These are phyloP conservation scores for Forsythia viridissima DNA, from an alignment of 257 asterid genomes.

Conservation along the genomic window DNA sequence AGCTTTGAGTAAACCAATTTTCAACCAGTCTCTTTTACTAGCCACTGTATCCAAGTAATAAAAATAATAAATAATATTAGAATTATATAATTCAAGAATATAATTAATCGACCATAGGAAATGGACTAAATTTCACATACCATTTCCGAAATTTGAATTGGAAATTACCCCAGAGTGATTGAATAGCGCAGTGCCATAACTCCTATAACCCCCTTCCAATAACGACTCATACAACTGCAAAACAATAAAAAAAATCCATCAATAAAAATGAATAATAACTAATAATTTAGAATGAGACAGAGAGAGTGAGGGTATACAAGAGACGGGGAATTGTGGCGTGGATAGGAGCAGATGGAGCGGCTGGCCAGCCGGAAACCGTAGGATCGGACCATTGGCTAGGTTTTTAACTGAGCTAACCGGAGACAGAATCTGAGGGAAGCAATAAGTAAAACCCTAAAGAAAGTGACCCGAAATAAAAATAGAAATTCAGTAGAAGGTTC, in stretches of 20 bases:
- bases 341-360: constrained; percentile 35
- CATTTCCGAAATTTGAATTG: constrained; percentile 39
- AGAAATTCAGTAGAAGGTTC: not conserved
- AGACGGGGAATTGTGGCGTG: constrained; percentile 28
- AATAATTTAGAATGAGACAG: not conserved
- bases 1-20: constrained; percentile 32
- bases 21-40: constrained; percentile 43
- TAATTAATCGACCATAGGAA: not conserved
- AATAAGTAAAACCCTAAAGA: constrained; percentile 41
- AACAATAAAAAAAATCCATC: constrained; percentile 5
- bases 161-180: constrained; percentile 35
- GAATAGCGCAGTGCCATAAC: constrained; percentile 42
- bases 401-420: constrained; percentile 14
- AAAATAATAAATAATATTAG: constrained; percentile 14
- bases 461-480: not conserved
- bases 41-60: constrained; percentile 33
- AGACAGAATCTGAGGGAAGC: not conserved
- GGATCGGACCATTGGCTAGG: constrained; percentile 44
- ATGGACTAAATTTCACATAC: constrained; percentile 27
- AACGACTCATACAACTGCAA: constrained; percentile 45
- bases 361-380: constrained; percentile 42
- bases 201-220: constrained; percentile 46
- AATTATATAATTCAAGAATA: not conserved
- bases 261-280: not conserved
- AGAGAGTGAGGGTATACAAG: constrained; percentile 18